These are phyloP conservation scores for Trichoderma koningii DNA, from an alignment of 2,329 filamentous ascomycete species.

Conservation along the genomic window DNA sequence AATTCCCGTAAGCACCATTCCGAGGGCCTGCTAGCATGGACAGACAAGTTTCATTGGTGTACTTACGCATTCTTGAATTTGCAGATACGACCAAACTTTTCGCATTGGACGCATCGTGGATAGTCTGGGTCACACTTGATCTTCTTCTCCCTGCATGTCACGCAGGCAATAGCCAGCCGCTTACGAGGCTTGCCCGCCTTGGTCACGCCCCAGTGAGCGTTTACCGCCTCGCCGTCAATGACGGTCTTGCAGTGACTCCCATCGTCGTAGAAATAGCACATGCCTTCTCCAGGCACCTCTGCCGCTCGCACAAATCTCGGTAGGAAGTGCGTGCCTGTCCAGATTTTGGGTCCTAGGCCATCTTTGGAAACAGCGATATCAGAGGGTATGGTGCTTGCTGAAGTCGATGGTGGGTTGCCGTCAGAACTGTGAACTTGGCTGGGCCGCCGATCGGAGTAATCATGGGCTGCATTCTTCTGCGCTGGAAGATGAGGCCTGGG, in stretches of 20 bases:
- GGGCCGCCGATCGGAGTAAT: slow-evolving; percentile 36
- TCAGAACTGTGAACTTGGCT: slow-evolving; percentile 29
- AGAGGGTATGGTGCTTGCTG: slow-evolving; percentile 37
- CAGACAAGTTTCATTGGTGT: too few species aligned
- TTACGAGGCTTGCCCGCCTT: slow-evolving; percentile 94
- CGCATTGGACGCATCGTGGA: slow-evolving; percentile 85
- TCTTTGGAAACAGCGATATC: slow-evolving; percentile 58
- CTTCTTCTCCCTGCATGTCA: slow-evolving; percentile 94
- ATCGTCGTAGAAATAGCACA: slow-evolving; percentile 86
- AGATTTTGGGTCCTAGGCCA: slow-evolving; percentile 66
- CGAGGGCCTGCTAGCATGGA: neutral
- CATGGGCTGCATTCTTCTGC: slow-evolving; percentile 38
- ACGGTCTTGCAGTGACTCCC: slow-evolving; percentile 78
- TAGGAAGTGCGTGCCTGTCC: slow-evolving; percentile 67
- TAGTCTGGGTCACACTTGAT: slow-evolving; percentile 93
- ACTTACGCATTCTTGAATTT: slow-evolving; percentile 84
- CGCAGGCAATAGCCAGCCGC: slow-evolving; percentile 85
- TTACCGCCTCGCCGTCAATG: slow-evolving; percentile 84
- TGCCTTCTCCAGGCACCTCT: slow-evolving; percentile 74
- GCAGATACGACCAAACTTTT: slow-evolving; percentile 85
- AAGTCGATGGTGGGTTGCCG: slow-evolving; percentile 36
- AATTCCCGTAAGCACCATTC: slow-evolving; percentile 21
- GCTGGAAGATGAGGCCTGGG: slow-evolving; percentile 44
- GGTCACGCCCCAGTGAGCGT: slow-evolving; percentile 90
- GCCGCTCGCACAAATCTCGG: slow-evolving; percentile 65